A percentile compares a stretch with the other conserved stretches of the same genome.
Evolutionary conservation across 345 rosid genomes (phyloP).

Genomic region (Trapa incisa): DNA sequence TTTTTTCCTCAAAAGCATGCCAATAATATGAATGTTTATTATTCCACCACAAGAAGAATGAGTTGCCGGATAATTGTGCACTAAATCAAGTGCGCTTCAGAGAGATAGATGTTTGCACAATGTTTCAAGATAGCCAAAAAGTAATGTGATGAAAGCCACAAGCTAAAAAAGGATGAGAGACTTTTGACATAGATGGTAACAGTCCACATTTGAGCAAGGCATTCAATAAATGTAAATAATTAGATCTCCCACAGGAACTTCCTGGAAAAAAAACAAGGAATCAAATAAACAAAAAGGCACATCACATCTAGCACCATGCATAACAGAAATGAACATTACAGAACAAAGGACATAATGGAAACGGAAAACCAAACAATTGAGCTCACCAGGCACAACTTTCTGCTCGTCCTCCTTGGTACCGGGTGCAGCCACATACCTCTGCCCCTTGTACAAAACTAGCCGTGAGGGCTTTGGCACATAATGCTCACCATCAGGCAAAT

Average conservation of each 20-base stretch:
- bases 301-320: background rate
- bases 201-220: background rate
- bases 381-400: conserved; percentile 71
- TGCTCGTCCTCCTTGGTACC: conserved; percentile 69
- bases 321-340: too few relatives aligned
- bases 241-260: background rate
- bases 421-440: conserved; percentile 61
- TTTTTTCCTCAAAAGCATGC: too few relatives aligned
- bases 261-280: background rate
- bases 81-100: background rate
- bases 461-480: conserved; percentile 69
- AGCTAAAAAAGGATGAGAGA: background rate
- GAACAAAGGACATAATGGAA: background rate
- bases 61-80: background rate
- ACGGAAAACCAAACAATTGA: background rate
- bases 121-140: background rate
- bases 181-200: background rate
- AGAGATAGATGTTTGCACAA: background rate
- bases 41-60: too few relatives aligned
- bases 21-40: too few relatives aligned
- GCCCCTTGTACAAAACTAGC: conserved; percentile 81
- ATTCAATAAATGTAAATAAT: background rate
- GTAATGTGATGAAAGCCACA: background rate
- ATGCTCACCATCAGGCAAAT: conserved; percentile 65
- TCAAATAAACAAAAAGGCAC: background rate